phyloP scores from a whole-genome alignment of 306 rosid species.

The Canavalia gladiata region DNA sequence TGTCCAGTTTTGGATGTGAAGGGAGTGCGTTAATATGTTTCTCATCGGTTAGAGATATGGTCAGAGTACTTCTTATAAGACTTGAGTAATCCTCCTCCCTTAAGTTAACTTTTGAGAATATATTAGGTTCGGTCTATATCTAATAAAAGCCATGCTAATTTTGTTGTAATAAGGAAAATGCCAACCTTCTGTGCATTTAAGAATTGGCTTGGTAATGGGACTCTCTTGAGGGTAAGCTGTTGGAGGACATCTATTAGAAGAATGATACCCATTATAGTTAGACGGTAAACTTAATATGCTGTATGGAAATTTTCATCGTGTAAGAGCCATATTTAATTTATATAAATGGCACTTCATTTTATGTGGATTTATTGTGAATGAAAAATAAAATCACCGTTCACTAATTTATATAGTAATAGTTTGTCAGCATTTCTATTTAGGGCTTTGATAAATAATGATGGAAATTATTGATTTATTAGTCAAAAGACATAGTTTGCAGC shows the following conservation, averaged over 20 bases:
- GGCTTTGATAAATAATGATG: neutral
- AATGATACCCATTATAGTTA: neutral
- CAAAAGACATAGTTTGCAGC: conserved; percentile 28
- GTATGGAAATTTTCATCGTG: neutral
- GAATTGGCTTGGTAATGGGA: neutral
- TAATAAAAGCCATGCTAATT: neutral
- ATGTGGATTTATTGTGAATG: conserved; percentile 7
- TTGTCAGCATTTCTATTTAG: conserved; percentile 9
- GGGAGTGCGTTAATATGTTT: too few species aligned
- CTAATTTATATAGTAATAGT: conserved; percentile 4
- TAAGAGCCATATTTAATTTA: conserved; percentile 4
- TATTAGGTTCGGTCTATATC: too few species aligned
- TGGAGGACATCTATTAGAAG: neutral
- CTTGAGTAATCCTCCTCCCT: too few species aligned
- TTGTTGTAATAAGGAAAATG: neutral
- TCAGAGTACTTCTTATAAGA: too few species aligned
- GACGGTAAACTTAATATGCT: neutral
- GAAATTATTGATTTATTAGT: conserved; percentile 8
- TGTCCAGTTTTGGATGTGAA: too few species aligned
- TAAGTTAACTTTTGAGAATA: too few species aligned
- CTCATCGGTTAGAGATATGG: too few species aligned
- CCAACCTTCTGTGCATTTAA: conserved; percentile 8
- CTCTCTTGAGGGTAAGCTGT: conserved; percentile 23
- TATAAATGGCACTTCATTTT: neutral
- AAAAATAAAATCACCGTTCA: conserved; percentile 27